Evolutionary conservation across 1,139 yeast genomes (phyloP), one percentile per base, ranked within the genome.

Genomic region (Magnusiomyces starmeri): DNA sequence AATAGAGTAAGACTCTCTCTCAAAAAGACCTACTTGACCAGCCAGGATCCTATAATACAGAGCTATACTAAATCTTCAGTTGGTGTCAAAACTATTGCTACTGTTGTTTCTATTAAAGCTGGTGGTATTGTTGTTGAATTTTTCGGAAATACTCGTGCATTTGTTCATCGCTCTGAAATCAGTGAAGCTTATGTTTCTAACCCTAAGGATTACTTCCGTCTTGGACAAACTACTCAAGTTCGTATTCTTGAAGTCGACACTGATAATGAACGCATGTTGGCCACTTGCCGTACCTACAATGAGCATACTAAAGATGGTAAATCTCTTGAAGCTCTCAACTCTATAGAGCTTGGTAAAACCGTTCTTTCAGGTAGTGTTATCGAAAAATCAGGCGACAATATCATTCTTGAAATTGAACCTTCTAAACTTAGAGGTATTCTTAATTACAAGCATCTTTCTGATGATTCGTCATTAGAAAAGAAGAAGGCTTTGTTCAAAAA

Each of bases 201-300:
- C 51, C 89, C 96, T 20, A 79, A 78, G 60, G 95, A 89, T 57
- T 85, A 83, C 66, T 76, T 90, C 62, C 81, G 81, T 58, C 64
- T 86, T 24, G 96, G 96, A 2, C 98, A 92, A 70, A 84, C 96
- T 4, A 83, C 92, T 43, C 73, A 75, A 34, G 94, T 86, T 6
- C 79, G 83, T 60, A 73, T 92, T 27, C 63, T 83, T 46, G 71
- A 74, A 41, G 78, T 83, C 45, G 82, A 85, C 58, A 68, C 75
- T 25, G 80, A 76, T 16, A 72, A 73, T 34, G 72, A 77, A 44
- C 78, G 83, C 62, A 71, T 89, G 57, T 69, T 79, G 34, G 95
- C 85, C 2, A 82, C 95, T 46, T 83, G 94, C 62, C 79, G 85
- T 65, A 46, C 48, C 9, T 46, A 35, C 16, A 32, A 32, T 18